Evolutionary conservation across 2,329 filamentous ascomycete species (phyloP).

Genomic region (Trichophyton mentagrophytes): DNA sequence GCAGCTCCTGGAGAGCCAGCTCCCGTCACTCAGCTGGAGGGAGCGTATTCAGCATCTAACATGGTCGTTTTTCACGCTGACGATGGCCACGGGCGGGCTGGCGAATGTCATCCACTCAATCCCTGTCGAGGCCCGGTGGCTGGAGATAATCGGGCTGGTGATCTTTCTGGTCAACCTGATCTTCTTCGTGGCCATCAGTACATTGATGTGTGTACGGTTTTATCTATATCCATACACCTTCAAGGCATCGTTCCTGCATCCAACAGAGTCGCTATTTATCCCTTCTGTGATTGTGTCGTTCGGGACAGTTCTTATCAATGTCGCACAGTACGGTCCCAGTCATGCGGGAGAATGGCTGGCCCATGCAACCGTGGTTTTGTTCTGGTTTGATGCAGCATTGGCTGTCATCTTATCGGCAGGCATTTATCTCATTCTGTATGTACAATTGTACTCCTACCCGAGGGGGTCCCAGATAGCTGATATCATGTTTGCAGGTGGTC

Average conservation of each 20-base stretch:
- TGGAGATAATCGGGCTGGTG: constrained; percentile 46
- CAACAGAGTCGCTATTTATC: constrained; percentile 65
- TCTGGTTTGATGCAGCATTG: constrained; percentile 60
- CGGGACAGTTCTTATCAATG: constrained; percentile 65
- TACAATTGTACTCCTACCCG: no score
- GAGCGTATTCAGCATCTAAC: constrained; percentile 50
- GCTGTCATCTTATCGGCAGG: constrained; percentile 55
- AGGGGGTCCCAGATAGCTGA: neutral
- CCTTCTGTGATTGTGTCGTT: constrained; percentile 56
- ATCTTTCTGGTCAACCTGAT: constrained; percentile 52
- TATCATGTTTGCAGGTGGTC: constrained; percentile 39
- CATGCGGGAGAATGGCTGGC: constrained; percentile 50
- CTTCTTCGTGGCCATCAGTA: constrained; percentile 51
- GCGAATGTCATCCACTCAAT: constrained; percentile 44
- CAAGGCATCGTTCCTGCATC: constrained; percentile 57
- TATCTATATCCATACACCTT: constrained; percentile 58
- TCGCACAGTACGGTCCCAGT: constrained; percentile 61
- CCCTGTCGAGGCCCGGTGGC: neutral
- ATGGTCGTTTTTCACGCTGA: constrained; percentile 70
- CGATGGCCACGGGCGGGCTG: constrained; percentile 49
- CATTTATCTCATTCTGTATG: constrained; percentile 60
- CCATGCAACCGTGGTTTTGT: constrained; percentile 50
- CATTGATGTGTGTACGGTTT: constrained; percentile 56
- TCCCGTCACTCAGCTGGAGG: constrained; percentile 33
- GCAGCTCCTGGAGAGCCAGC: constrained; percentile 8